Base-by-base conservation (phyloP, 1,284 basidiomycete genomes). In the Butyriboletus appendiculatus region DNA sequence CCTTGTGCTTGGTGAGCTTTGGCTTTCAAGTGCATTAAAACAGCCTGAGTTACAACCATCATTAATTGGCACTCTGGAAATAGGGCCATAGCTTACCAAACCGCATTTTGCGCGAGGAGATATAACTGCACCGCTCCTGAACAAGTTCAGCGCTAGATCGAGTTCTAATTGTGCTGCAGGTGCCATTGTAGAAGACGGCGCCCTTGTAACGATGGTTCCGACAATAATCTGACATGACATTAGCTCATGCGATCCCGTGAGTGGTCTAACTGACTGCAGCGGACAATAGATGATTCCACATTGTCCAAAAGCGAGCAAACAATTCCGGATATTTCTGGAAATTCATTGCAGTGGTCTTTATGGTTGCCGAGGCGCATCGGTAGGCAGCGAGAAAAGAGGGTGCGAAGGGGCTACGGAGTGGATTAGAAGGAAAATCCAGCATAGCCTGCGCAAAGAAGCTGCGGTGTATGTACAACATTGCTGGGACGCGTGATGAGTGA, bases 331-430 rank as follows among this genome's bases (percentile, higher is more conserved):
- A 80, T 56, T 77, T 73, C 45, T 82, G 78, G 49, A 74, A 79
- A 57, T 81, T 78, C 55, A 79, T 75, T 33, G 76, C 58, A 56
- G 68, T 76, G 1, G 76, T 74, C 65, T 82, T 83, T 56, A 84
- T 81, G 15, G 77, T 73, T n/a, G 76, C 76, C 18, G 82, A 84
- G 24, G 82, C 82, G 59, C 81, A 82, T 56, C 82, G 75, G 61
- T 84, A 85, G 40, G 82, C 79, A 11, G 84, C 82, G 28, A 85
- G 73, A 62, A 84, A 85, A 4, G 83, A 85, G 0, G 83, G 84
- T 4, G 84, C 81, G 55, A 81, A 86, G 7, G 81, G 80, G 59
- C 84, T 85, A 39, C 81, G 75, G 18, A 85, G 70, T 15, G 84
- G 83, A 59, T 85, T 85, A 12, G 71, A 70, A 34, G 83, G 84